A percentile compares a stretch with the other conserved stretches of the same genome.
phyloP scores from a whole-genome alignment of 2,329 filamentous ascomycete species.

The Aureobasidium leucospermi region DNA sequence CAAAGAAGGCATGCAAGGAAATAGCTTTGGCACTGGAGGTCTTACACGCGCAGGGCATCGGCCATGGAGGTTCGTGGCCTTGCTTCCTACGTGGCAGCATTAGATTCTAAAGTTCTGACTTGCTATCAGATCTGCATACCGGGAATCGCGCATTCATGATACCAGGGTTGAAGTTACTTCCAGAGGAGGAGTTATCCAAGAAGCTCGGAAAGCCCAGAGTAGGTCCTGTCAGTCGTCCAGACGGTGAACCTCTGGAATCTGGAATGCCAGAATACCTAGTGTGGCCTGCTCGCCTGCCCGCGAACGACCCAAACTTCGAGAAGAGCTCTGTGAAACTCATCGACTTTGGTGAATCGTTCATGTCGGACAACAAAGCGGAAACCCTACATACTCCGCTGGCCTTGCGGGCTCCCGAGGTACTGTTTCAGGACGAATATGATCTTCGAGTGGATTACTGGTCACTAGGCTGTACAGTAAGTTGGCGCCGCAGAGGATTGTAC shows the following conservation, averaged over 20 bases:
- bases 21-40: conserved; percentile 19
- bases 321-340: conserved; percentile 26
- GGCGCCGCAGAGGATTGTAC: too few relatives aligned
- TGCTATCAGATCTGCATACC: conserved; percentile 23
- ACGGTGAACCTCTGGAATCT: conserved; percentile 19
- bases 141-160: conserved; percentile 23
- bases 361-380: conserved; percentile 18
- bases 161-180: conserved; percentile 18
- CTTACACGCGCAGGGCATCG: conserved; percentile 22
- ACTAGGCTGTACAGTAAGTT: conserved; percentile 29
- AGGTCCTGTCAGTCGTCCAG: conserved; percentile 17
- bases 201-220: conserved; percentile 19
- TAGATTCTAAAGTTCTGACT: background rate
- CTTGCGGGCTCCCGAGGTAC: conserved; percentile 32
- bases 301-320: background rate
- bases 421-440: conserved; percentile 31
- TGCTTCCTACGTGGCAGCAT: background rate
- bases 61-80: conserved; percentile 23
- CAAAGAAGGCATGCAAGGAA: conserved; percentile 25
- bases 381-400: conserved; percentile 29
- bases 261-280: conserved; percentile 20
- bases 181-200: conserved; percentile 20
- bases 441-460: conserved; percentile 34
- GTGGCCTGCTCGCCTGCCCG: conserved; percentile 16
- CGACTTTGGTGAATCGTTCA: conserved; percentile 35